A percentile compares a stretch with the other conserved stretches of the same genome.
These are phyloP conservation scores for Cryptosporidium viatorum DNA, from an alignment of 169 alveolate species.

Conservation along the genomic window DNA sequence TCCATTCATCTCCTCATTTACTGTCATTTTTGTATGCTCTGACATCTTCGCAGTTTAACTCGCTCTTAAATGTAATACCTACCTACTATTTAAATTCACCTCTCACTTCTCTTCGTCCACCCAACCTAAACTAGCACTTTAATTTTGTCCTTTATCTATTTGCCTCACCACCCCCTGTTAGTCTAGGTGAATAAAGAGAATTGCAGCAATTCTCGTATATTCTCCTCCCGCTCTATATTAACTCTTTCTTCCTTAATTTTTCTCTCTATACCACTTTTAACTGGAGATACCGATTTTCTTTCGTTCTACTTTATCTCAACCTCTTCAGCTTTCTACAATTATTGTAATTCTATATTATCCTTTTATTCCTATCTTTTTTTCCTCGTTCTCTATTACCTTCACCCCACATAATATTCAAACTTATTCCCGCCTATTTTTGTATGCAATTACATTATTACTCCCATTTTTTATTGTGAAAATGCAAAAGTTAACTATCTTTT, in stretches of 20 bases:
- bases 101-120: too few species aligned
- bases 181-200: background rate
- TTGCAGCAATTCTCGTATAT: background rate
- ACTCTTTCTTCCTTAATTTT: too few species aligned
- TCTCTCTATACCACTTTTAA: too few species aligned
- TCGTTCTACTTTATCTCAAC: background rate
- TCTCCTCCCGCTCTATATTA: background rate
- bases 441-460: background rate
- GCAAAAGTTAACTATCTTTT: background rate
- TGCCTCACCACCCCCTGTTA: background rate
- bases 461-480: too few species aligned
- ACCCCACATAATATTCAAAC: background rate
- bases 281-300: background rate
- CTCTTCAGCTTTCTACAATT: background rate
- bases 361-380: background rate
- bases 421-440: background rate
- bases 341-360: background rate
- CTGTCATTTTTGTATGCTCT: background rate
- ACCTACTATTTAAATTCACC: background rate
- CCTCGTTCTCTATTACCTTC: background rate
- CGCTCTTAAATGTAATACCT: background rate
- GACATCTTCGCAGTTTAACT: background rate
- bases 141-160: too few species aligned
- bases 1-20: constrained; percentile 16
- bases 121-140: too few species aligned